Evolutionary conservation across 176 grass and related monocot species (phyloP), one percentile per base, ranked within the genome.

Genomic region (Zea mays): DNA sequence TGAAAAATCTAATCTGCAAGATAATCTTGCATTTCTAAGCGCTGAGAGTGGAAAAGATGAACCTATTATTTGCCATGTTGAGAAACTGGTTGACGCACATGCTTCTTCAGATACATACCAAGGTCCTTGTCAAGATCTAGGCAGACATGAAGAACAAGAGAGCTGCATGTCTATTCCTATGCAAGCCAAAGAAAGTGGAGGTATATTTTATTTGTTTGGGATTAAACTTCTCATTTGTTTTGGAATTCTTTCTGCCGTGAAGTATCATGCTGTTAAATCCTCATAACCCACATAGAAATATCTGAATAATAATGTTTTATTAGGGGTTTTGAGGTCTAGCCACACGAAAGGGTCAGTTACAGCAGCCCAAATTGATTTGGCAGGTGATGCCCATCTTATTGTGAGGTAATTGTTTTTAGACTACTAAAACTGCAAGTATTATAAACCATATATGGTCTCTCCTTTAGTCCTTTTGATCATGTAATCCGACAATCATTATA

Each of bases 331-430:
- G 13, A 14, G 43, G 14, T 59, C 60, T 15, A 66, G 35, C 59
- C 33, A 8, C 5, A 5, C 15, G 33, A 78, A 68, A 62, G 51
- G 50, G 58, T 27, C 33, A 12, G 58, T 49, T 74, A 47, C 19
- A 6, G 52, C 15, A 62, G 6, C 21, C 14, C 35, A 59, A 35
- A 21, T 82, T 40, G 19, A 67, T 44, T 61, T 42, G 17, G 16
- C 38, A 20, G 62, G 67, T 33, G 20, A 37, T 35, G 17, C 27
- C n/a, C 62, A 42, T 64, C 57, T 35, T 17, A 40, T 8, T 46
- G 58, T 42, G 65, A 82, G 85, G 85, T 82, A 87, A 65, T 37
- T 76, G 21, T 47, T 58, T 78, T 67, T 56, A 2, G 2, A 77
- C 49, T 65, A 39, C 6, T 52, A 56, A 10, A 78, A 56, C 3